Evolutionary conservation across 2,329 filamentous ascomycete genomes (phyloP), one percentile per base, ranked within the genome.

Genomic region (Dactylellina sp.): DNA sequence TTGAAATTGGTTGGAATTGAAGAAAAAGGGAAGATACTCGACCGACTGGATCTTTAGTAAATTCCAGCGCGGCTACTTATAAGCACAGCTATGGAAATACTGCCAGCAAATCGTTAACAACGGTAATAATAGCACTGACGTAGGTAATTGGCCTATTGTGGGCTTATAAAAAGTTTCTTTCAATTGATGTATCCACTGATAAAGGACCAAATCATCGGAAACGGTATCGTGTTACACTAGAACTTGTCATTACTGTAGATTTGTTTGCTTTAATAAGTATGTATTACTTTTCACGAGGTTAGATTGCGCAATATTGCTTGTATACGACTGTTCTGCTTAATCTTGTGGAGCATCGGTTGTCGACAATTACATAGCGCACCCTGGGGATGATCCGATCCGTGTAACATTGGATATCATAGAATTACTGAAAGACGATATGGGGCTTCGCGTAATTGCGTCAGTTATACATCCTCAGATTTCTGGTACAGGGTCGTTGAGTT

Each of bases 31-130:
- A 32, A 20, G 28, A 50, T 2, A 20, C 37, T 37, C n/a, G 56
- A n/a, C 35, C 49, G 56, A 71, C 20, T 71, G 56, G 65, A 55
- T 18, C n/a, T 28, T 60, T 16, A 3, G 40, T 32, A 32, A 42
- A 59, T 59, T 20, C 66, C 35, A 64, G 35, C n/a, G 20, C 14
- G 12, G 16, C 9, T 71, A 71, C 60, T 71, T 71, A 71, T 71
- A 71, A 40, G n/a, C 40, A 56, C 39, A 39, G n/a, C 18, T 65
- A 1, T 18, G 28, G 39, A 32, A 35, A 22, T 37, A n/a, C 47
- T 55, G 55, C 55, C 47, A 59, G 46, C 60, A 59, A 60, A 39
- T 60, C 25, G 53, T 14, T 5, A 64, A 22, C 4, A 6, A 9
- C 18, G 20, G 20, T n/a, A n/a, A 49, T 20, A 20, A 32, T 44